Percentiles rank a stretch among this genome's conserved stretches.
Conservation (phyloP, 1,284 basidiomycete species). For the Naganishia cerealis region DNA sequence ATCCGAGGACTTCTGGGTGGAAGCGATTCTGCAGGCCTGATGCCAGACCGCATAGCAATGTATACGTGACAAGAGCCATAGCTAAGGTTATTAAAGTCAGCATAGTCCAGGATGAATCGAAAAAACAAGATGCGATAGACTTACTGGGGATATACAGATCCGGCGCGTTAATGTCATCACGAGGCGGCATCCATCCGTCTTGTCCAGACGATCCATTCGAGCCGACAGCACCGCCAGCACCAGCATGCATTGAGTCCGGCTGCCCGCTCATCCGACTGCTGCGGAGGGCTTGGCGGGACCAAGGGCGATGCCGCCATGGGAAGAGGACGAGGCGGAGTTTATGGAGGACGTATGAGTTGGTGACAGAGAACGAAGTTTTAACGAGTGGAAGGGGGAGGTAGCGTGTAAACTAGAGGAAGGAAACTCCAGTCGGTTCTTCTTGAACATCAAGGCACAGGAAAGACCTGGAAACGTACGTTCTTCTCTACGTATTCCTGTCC, state of each 20-base stretch:
- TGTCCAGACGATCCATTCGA: slow-evolving; percentile 43
- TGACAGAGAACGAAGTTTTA: slow-evolving; percentile 95
- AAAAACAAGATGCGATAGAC: slow-evolving; percentile 42
- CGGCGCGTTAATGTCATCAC: slow-evolving; percentile 93
- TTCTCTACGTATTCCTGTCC: slow-evolving; percentile 89
- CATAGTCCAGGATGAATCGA: neutral
- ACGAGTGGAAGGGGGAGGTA: slow-evolving; percentile 71
- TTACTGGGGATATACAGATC: slow-evolving; percentile 93
- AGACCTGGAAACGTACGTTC: slow-evolving; percentile 13
- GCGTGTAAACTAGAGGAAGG: slow-evolving; percentile 66
- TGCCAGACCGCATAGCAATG: slow-evolving; percentile 80
- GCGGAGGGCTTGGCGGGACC: slow-evolving; percentile 67
- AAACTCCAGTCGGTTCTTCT: neutral
- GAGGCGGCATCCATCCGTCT: slow-evolving; percentile 77
- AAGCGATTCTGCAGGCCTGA: slow-evolving; percentile 81
- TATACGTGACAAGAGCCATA: slow-evolving; percentile 96
- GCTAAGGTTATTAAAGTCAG: slow-evolving; percentile 57
- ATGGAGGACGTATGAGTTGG: slow-evolving; percentile 89
- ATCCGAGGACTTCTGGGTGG: slow-evolving; percentile 84
- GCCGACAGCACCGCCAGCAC: slow-evolving; percentile 58
- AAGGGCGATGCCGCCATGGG: slow-evolving; percentile 88
- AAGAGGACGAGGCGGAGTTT: slow-evolving; percentile 90
- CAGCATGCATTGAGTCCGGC: neutral
- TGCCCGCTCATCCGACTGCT: slow-evolving; percentile 31
- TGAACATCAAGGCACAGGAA: neutral